Conservation (phyloP, 495 filamentous ascomycete genomes). For the Neurospora cerealis region DNA sequence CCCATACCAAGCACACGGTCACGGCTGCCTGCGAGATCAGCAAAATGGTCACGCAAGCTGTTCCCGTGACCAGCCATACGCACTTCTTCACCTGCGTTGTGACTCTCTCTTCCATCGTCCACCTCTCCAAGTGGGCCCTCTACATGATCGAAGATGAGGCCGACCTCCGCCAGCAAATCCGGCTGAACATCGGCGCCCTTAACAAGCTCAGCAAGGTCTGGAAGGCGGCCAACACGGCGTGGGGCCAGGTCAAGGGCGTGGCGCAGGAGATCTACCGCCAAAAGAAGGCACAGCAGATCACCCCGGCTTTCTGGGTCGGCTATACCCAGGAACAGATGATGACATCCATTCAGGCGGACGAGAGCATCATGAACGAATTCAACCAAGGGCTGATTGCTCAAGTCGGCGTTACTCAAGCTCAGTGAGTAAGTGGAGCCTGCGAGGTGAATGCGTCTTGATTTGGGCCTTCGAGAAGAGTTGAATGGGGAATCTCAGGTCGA, state of each 20-base stretch:
- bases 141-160: conserved; percentile 49
- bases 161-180: conserved; percentile 67
- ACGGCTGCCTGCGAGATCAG: conserved; percentile 68
- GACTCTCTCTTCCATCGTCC: conserved; percentile 55
- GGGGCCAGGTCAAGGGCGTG: conserved; percentile 64
- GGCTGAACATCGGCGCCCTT: conserved; percentile 74
- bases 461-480: not conserved
- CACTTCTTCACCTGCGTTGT: conserved; percentile 85
- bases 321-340: conserved; percentile 46
- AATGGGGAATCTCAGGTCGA: not conserved
- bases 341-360: conserved; percentile 41
- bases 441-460: not conserved
- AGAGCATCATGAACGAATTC: conserved; percentile 45
- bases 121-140: conserved; percentile 52
- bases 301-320: conserved; percentile 40
- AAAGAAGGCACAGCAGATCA: conserved; percentile 44
- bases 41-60: conserved; percentile 66
- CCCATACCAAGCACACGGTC: conserved; percentile 73
- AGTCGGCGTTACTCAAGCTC: not conserved
- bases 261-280: conserved; percentile 53
- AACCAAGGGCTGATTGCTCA: conserved; percentile 16
- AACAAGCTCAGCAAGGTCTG: conserved; percentile 64
- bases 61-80: conserved; percentile 64
- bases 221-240: conserved; percentile 63
- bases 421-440: too few species aligned